Conservation (phyloP, 2,329 filamentous ascomycete genomes). For the Trichoderma brevicompactum region DNA sequence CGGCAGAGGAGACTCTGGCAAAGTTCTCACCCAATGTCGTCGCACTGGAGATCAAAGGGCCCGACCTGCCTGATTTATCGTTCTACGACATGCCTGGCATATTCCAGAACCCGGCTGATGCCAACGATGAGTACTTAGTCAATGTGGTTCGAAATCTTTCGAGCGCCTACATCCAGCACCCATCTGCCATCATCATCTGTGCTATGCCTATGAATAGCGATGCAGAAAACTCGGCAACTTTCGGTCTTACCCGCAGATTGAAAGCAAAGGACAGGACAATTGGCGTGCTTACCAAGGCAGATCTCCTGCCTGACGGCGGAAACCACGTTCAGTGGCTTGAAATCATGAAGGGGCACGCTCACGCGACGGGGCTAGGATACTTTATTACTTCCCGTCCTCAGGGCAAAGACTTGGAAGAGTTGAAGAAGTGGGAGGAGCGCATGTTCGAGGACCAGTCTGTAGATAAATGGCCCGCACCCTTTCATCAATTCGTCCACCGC, state of each 20-base stretch:
- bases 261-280: constrained; percentile 64
- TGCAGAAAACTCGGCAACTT: constrained; percentile 73
- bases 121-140: constrained; percentile 70
- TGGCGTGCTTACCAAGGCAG: constrained; percentile 85
- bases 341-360: constrained; percentile 66
- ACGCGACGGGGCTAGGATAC: constrained; percentile 73
- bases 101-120: constrained; percentile 69
- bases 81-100: constrained; percentile 88
- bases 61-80: constrained; percentile 71
- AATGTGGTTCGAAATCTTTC: constrained; percentile 73
- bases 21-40: constrained; percentile 85
- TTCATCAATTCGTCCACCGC: constrained; percentile 52
- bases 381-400: constrained; percentile 75
- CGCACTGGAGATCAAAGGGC: constrained; percentile 73
- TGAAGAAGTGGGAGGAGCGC: constrained; percentile 55
- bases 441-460: constrained; percentile 52
- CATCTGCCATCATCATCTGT: constrained; percentile 75
- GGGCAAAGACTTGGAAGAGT: constrained; percentile 56
- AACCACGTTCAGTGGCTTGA: constrained; percentile 60
- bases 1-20: constrained; percentile 54
- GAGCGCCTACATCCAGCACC: constrained; percentile 68
- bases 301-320: constrained; percentile 63
- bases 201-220: constrained; percentile 79
- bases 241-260: constrained; percentile 63
- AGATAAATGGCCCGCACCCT: constrained; percentile 54